Conservation (phyloP, 129 eudicot species). For the Artemisia annua region DNA sequence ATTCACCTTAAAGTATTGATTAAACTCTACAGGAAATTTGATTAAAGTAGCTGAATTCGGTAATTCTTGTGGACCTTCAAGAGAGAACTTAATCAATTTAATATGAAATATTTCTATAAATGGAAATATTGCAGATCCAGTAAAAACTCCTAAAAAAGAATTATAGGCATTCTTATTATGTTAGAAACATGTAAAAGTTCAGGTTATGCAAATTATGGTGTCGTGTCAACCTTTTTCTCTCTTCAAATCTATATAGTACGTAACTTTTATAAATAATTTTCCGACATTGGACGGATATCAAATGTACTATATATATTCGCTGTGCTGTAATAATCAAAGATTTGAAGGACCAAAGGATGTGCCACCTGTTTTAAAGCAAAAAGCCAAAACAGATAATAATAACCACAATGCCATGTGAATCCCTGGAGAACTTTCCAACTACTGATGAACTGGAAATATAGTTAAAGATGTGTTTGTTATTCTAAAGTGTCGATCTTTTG, state of each 20-base stretch:
- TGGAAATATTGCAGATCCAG: not conserved
- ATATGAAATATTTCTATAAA: not conserved
- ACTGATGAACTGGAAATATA: slow-evolving; percentile 28
- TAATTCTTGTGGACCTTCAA: not conserved
- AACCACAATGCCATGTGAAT: slow-evolving; percentile 32
- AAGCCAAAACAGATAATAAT: slow-evolving; percentile 26
- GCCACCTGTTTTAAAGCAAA: slow-evolving; percentile 27
- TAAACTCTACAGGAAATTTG: not conserved
- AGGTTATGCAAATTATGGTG: not conserved
- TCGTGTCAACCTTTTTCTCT: no score
- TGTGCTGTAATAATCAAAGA: slow-evolving; percentile 20
- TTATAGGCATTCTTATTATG: not conserved
- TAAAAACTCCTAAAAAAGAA: not conserved
- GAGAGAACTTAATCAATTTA: no score
- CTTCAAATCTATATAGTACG: no score
- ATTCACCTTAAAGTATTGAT: no score
- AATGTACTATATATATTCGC: slow-evolving; percentile 17
- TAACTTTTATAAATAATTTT: no score
- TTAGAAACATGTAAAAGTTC: not conserved
- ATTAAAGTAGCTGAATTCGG: not conserved
- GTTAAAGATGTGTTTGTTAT: slow-evolving; percentile 3
- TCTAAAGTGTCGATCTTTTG: no score
- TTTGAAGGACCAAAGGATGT: slow-evolving; percentile 26
- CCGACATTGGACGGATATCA: not conserved
- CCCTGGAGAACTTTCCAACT: slow-evolving; percentile 22